Conservation (phyloP, 2,329 filamentous ascomycete species). For the Podosphaera xanthii region DNA sequence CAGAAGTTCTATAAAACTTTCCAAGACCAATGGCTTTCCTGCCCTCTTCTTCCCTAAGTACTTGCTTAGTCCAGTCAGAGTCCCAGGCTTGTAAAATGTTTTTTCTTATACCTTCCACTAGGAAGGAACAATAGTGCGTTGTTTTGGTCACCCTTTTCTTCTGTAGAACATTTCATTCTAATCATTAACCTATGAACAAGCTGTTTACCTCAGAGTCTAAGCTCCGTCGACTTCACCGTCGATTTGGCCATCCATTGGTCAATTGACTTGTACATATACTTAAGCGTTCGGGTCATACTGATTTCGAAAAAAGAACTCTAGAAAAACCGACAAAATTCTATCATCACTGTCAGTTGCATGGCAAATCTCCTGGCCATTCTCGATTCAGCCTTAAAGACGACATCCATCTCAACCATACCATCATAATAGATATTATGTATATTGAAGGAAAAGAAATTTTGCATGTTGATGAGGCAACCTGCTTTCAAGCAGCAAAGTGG, state of each 20-base stretch:
- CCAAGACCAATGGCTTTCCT: no score
- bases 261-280: background rate
- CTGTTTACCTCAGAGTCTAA: background rate
- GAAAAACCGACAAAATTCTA: background rate
- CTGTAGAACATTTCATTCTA: background rate
- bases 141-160: background rate
- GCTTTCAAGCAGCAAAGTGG: no score
- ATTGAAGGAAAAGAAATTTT: background rate
- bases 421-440: constrained; percentile 3
- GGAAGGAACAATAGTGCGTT: background rate
- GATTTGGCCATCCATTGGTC: background rate
- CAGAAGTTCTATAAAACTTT: no score
- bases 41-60: no score
- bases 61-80: no score
- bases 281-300: background rate
- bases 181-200: background rate
- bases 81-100: no score
- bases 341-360: background rate
- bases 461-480: no score
- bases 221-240: background rate
- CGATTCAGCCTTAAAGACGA: background rate
- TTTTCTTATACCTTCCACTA: no score
- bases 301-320: background rate
- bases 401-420: constrained; percentile 1
- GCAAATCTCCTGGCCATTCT: background rate